Evolutionary conservation across 768 basidiomycete species (phyloP).

Genomic region (Lentinus brumalis): DNA sequence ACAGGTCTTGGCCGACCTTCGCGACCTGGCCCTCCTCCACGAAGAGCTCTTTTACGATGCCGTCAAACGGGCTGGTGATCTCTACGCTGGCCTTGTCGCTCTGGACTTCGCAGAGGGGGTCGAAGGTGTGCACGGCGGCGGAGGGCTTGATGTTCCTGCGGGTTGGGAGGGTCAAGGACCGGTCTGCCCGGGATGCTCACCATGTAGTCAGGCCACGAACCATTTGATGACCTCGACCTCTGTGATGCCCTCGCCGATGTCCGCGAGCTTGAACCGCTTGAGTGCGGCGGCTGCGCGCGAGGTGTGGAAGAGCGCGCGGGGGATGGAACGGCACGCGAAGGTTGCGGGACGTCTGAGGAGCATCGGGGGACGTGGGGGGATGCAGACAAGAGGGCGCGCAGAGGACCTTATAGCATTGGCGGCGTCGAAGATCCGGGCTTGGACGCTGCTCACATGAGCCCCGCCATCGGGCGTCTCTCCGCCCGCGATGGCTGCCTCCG

Average conservation of each 20-base stretch:
- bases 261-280: conserved; percentile 77
- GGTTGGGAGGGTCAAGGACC: background rate
- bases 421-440: no score
- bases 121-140: conserved; percentile 60
- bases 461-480: no score
- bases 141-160: conserved; percentile 64
- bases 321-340: conserved; percentile 2
- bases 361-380: background rate
- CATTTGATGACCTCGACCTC: conserved; percentile 90
- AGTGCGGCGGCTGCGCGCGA: conserved; percentile 34
- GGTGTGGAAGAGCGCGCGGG: conserved; percentile 38
- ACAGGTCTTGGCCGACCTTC: conserved; percentile 78
- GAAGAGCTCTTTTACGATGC: conserved; percentile 68
- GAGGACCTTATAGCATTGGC: background rate
- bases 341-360: conserved; percentile 8
- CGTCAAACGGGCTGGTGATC: conserved; percentile 86
- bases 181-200: background rate
- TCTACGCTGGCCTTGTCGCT: conserved; percentile 91
- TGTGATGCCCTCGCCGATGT: conserved; percentile 90
- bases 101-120: conserved; percentile 80
- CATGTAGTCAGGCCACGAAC: conserved; percentile 29
- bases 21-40: conserved; percentile 83
- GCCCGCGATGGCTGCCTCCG: no score
- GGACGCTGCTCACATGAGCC: no score
- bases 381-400: background rate